Conservation (phyloP, 2,329 filamentous ascomycete genomes). For the Arachnopeziza araneosa region DNA sequence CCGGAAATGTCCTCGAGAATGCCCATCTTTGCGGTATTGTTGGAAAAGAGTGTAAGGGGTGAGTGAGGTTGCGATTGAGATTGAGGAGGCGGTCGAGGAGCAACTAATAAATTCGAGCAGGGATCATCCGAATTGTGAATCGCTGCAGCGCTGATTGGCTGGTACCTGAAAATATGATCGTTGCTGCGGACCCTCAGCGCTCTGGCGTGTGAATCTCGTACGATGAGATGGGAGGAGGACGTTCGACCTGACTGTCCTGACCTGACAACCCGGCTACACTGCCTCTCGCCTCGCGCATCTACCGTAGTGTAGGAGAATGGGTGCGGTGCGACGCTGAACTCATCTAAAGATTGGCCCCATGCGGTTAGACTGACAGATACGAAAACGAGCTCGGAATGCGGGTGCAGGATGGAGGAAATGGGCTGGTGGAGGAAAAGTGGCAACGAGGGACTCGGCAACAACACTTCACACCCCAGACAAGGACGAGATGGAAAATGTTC, state of each 20-base stretch:
- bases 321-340: neutral
- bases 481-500: too few relatives aligned
- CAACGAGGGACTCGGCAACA: neutral
- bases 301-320: too few relatives aligned
- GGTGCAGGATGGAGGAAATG: neutral
- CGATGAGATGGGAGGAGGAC: neutral
- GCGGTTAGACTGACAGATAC: neutral
- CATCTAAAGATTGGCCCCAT: neutral
- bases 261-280: neutral
- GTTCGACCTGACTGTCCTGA: neutral
- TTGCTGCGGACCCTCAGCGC: neutral
- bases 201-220: neutral
- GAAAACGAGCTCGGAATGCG: neutral
- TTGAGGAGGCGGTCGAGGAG: neutral
- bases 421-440: neutral
- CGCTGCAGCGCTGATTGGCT: neutral
- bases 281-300: neutral
- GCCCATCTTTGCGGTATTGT: constrained; percentile 21
- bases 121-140: neutral
- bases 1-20: constrained; percentile 25
- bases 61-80: neutral
- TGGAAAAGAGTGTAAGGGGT: neutral
- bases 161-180: neutral
- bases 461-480: too few relatives aligned
- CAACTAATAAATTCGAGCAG: neutral